These are phyloP conservation scores for Canavalia ensiformis DNA, from an alignment of 306 rosid genomes.

Conservation along the genomic window DNA sequence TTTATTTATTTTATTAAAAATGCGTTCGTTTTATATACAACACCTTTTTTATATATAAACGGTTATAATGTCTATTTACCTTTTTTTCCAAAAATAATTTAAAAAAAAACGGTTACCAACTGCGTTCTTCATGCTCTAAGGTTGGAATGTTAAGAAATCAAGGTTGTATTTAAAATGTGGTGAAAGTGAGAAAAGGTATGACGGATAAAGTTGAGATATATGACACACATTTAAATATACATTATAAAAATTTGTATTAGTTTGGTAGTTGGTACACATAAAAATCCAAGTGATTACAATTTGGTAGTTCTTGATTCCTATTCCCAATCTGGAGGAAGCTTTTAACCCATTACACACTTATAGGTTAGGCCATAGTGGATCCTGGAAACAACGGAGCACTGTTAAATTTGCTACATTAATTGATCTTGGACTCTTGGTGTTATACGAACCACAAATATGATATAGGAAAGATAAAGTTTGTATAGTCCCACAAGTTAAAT, in stretches of 20 bases:
- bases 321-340: conserved; percentile 26
- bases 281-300: background rate
- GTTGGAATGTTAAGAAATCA: background rate
- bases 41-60: no score
- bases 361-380: conserved; percentile 44
- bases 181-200: background rate
- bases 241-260: background rate
- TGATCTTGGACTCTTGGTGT: conserved; percentile 33
- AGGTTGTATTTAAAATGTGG: background rate
- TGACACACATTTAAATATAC: background rate
- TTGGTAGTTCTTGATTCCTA: background rate
- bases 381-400: conserved; percentile 33
- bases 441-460: conserved; percentile 49
- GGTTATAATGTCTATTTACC: no score
- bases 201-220: background rate
- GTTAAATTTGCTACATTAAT: conserved; percentile 16
- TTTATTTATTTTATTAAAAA: no score
- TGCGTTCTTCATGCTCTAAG: no score
- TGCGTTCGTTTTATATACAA: no score
- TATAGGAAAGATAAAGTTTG: conserved; percentile 28
- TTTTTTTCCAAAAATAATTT: no score
- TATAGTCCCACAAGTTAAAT: conserved; percentile 24
- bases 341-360: conserved; percentile 36
- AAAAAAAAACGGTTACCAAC: no score
- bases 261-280: background rate